Base-by-base conservation (phyloP, 768 basidiomycete genomes). In the Suillus subluteus region DNA sequence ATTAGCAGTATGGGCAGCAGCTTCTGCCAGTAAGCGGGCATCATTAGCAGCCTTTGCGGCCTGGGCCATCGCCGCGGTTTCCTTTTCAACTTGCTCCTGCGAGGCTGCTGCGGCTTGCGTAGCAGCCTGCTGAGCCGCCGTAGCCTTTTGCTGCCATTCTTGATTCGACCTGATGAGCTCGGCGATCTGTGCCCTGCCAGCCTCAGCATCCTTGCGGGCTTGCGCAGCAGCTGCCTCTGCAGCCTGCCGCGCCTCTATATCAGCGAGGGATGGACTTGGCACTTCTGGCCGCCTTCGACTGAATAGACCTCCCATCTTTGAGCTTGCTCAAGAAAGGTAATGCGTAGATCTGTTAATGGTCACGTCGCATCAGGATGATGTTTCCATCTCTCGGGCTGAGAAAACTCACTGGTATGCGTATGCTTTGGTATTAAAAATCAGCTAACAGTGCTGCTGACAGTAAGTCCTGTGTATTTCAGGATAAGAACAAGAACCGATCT, bases 1-100 rank as follows among this genome's bases (percentile, higher is more conserved):
- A 15, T 18, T 44, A 1, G 72, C 67, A 4, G 50, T 58, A 35
- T 6, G 62, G 4, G 40, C 73, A 1, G 58, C 67, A 18, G 55
- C 37, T 38, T 68, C 68, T 6, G 62, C 69, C 5, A 30, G 21
- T 0, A 67, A 58, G 4, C 55, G 73, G 3, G 56, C 55, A 13
- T 62, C 56, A 4, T 73, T 68, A 0, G 35, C 61, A 2, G 38
- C 40, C 6, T 50, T 12, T 40, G 56, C 63, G 9, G 52, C 63
- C 37, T 58, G 37, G 8, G 56, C 1, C 38, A 54, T 37, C 16
- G 37, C 50, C n/a, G 55, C 13, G 7, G 18, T 41, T 30, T 41
- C 55, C 13, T 21, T 9, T 15, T 61, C 9, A 12, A 15, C 13
- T 23, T 40, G n/a, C 4, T 15, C n/a, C 12, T 8, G 63, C 4